phyloP scores from a whole-genome alignment of 176 grass and related monocot species.

The Dactylis glomerata region DNA sequence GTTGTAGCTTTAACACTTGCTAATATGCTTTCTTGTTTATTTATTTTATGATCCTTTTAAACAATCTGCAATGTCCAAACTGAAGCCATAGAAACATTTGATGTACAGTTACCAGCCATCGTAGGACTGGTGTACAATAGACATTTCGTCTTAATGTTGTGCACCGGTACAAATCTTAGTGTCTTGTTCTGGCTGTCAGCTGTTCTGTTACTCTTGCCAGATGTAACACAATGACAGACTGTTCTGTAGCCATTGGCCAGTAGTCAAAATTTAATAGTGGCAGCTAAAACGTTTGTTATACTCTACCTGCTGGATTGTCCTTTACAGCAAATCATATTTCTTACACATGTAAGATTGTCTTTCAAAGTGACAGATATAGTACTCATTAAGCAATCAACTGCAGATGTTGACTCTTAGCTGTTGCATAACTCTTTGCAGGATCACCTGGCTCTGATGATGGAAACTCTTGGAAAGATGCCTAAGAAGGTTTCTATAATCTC shows the following conservation, averaged over 20 bases:
- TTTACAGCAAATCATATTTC: neutral
- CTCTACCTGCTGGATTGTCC: neutral
- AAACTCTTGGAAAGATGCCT: conserved; percentile 88
- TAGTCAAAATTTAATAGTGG: neutral
- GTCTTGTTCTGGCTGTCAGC: neutral
- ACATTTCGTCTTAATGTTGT: neutral
- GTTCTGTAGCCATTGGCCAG: neutral
- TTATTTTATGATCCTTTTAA: neutral
- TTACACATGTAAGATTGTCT: conserved; percentile 17
- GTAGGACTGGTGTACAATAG: neutral
- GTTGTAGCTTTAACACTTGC: neutral
- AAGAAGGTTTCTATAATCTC: conserved; percentile 47
- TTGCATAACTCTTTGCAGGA: conserved; percentile 47
- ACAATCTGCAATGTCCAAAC: neutral
- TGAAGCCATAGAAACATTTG: neutral
- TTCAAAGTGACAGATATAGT: neutral
- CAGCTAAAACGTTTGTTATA: conserved; percentile 7
- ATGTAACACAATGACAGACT: neutral
- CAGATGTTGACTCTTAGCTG: conserved; percentile 1
- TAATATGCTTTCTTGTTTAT: neutral
- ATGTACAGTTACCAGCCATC: neutral
- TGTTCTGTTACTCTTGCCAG: conserved; percentile 17
- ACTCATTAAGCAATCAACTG: conserved; percentile 5
- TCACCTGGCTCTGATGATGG: conserved; percentile 95
- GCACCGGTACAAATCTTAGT: neutral